Evolutionary conservation across 495 filamentous ascomycete species (phyloP).

Genomic region (Penicillium odoratum): DNA sequence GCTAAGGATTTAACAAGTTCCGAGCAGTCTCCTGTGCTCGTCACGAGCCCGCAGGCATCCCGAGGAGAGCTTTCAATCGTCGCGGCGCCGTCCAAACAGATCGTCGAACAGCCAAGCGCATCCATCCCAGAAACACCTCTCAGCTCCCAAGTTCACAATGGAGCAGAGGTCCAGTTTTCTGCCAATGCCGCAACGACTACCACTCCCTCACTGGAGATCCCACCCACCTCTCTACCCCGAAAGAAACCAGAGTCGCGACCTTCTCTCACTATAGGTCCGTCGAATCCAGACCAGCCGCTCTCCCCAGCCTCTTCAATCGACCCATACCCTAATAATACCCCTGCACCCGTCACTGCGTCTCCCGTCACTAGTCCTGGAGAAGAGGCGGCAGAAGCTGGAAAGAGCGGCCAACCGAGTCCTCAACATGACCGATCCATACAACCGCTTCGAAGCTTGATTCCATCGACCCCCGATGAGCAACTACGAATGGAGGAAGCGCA

Average conservation of each 20-base stretch:
- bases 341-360: constrained; percentile 37
- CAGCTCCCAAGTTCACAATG: constrained; percentile 27
- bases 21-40: constrained; percentile 17
- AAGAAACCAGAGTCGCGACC: constrained; percentile 35
- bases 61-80: constrained; percentile 12
- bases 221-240: constrained; percentile 16
- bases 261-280: constrained; percentile 33
- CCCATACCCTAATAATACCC: constrained; percentile 46
- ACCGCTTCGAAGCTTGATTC: constrained; percentile 28
- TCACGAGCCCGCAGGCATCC: constrained; percentile 11
- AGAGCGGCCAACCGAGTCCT: constrained; percentile 25
- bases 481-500: constrained; percentile 51
- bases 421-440: constrained; percentile 25
- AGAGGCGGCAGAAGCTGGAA: constrained; percentile 29
- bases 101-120: constrained; percentile 15
- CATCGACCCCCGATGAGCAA: constrained; percentile 51
- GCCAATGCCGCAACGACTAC: constrained; percentile 17
- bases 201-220: constrained; percentile 20
- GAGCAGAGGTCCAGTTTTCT: constrained; percentile 14
- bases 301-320: constrained; percentile 47
- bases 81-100: constrained; percentile 13
- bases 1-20: constrained; percentile 5
- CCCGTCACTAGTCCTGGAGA: constrained; percentile 46
- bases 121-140: constrained; percentile 24
- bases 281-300: constrained; percentile 39